phyloP scores from a whole-genome alignment of 1,284 basidiomycete species.

The Ganoderma multipileum region DNA sequence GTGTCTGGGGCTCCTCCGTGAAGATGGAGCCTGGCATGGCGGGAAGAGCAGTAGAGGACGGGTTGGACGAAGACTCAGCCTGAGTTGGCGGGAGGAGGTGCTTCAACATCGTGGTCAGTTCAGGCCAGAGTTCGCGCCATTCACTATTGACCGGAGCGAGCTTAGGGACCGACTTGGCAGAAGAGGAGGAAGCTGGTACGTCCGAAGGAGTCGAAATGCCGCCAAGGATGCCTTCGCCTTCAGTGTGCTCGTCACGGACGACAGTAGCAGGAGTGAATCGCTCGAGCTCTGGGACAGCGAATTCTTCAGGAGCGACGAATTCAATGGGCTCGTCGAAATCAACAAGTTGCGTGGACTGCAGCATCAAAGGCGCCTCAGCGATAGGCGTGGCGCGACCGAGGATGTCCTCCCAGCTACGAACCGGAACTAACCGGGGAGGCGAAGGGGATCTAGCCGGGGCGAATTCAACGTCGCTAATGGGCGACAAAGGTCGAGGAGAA shows the following conservation, averaged over 20 bases:
- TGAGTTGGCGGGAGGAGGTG: conserved; percentile 38
- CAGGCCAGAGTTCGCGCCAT: conserved; percentile 42
- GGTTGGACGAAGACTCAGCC: conserved; percentile 11
- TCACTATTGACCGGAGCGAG: conserved; percentile 37
- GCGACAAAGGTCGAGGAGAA: background rate
- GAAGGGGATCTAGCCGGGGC: background rate
- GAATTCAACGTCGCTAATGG: conserved; percentile 7
- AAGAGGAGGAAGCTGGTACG: conserved; percentile 23
- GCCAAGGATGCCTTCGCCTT: conserved; percentile 12
- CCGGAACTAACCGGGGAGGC: background rate
- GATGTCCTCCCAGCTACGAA: background rate
- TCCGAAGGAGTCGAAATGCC: conserved; percentile 33
- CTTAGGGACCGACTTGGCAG: conserved; percentile 32
- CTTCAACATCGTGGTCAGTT: conserved; percentile 38
- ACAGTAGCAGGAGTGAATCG: background rate
- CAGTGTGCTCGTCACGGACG: conserved; percentile 1
- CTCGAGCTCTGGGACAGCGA: background rate
- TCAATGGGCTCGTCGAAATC: conserved; percentile 21
- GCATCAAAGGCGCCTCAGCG: background rate
- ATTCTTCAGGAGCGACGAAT: background rate
- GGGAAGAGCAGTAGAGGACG: conserved; percentile 3
- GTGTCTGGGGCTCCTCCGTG: conserved; percentile 24
- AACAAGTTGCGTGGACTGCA: conserved; percentile 14
- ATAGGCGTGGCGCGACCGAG: background rate
- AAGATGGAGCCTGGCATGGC: conserved; percentile 35